Base-by-base conservation (phyloP, 164 flowering plant genomes). In the Annona cherimola region DNA sequence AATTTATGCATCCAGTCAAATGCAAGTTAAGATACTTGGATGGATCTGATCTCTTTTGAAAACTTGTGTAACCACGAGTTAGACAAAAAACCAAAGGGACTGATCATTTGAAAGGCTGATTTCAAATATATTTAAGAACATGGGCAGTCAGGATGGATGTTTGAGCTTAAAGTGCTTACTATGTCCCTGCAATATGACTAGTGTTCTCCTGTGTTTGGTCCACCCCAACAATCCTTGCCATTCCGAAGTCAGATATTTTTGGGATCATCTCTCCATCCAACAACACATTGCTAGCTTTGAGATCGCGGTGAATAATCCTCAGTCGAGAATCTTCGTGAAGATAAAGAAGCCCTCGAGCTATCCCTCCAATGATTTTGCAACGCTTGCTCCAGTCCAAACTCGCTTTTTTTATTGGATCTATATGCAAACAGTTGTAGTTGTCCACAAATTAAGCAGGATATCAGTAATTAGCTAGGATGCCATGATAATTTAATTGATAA, bases 301-400 rank as follows among this genome's bases (percentile, higher is more conserved):
- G 83, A 76, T 88, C 88, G 3, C 88, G 78, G 43, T 86, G 92
- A 3, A 88, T 84, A 14, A 86, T 83, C 46, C 68, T 70, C 9
- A 85, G 73, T 5, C 83, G 76, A 16, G 89, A 88, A 46, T 87
- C 90, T 26, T 82, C 86, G 43, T 88, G 92, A 63, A 88, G 85
- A 65, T 88, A 87, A 18, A 85, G 77, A 55, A 88, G 42, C 9
- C 90, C 90, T 61, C 84, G 78, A 19, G 88, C 83, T 14, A 87
- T 79, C 9, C 90, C 90, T 16, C 12, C 54, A 1, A 81, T 78
- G 5, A 78, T 78, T 19, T 69, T 76, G 43, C 46, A 68, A 12
- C 83, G 79, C 8, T 26, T 71, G 16, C 42, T 18, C 79, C 83
- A 81, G 57, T 74, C 63, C n/a, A 81, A 11, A 42, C 4, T 61